A percentile compares a stretch with the other conserved stretches of the same genome.
phyloP scores from a whole-genome alignment of 2,329 filamentous ascomycete genomes.

The Neophaeococcomyces mojaviensis region DNA sequence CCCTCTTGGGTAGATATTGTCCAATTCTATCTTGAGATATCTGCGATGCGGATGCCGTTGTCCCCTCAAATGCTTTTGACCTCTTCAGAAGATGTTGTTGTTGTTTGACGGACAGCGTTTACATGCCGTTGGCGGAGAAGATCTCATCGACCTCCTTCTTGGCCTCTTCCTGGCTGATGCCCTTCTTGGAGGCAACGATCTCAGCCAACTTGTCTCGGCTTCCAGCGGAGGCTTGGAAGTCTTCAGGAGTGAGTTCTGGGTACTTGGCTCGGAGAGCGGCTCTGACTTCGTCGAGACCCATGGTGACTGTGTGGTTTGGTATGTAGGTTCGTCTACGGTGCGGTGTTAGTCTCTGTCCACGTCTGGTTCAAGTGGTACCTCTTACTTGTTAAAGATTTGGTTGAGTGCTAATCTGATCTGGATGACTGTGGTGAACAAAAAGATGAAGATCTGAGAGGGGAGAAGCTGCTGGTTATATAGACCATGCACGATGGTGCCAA shows the following conservation, averaged over 20 bases:
- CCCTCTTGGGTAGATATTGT: neutral
- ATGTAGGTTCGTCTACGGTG: neutral
- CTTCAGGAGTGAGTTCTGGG: constrained; percentile 7
- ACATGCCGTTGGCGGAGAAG: constrained; percentile 7
- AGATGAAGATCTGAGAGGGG: neutral
- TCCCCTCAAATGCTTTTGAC: constrained; percentile 4
- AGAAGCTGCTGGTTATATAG: constrained; percentile 5
- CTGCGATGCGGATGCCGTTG: neutral
- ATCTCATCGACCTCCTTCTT: constrained; percentile 9
- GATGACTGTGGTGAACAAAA: neutral
- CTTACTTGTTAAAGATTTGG: constrained; percentile 3
- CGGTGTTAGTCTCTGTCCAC: neutral
- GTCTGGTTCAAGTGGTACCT: neutral
- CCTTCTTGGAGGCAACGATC: constrained; percentile 5
- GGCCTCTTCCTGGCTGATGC: constrained; percentile 4
- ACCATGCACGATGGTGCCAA: constrained; percentile 4
- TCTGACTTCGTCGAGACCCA: constrained; percentile 10
- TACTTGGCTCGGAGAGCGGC: constrained; percentile 8
- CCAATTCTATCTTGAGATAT: constrained; percentile 1
- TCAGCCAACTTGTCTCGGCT: constrained; percentile 4
- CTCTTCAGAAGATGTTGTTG: neutral
- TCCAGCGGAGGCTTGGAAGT: constrained; percentile 5
- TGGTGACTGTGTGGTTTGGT: constrained; percentile 1
- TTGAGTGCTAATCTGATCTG: neutral
- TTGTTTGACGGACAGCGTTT: neutral